phyloP scores from a whole-genome alignment of 2,329 filamentous ascomycete species.

The Cladosporium halotolerans region DNA sequence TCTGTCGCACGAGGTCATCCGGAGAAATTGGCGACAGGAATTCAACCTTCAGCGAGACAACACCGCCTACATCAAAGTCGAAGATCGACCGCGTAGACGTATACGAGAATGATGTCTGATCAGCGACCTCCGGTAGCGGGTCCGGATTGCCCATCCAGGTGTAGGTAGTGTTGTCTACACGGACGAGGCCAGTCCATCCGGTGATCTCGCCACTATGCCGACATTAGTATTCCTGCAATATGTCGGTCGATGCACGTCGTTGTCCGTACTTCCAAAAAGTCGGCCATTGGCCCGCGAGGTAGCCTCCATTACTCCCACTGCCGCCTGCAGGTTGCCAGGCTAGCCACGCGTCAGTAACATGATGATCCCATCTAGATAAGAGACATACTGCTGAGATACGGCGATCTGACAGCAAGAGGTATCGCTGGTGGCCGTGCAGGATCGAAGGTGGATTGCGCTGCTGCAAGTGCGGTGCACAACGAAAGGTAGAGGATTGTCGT shows the following conservation, averaged over 20 bases:
- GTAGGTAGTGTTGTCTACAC: slow-evolving; percentile 58
- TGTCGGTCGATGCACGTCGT: no score
- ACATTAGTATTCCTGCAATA: background rate
- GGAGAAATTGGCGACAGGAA: slow-evolving; percentile 67
- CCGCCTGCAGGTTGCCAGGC: slow-evolving; percentile 42
- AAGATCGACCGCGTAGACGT: slow-evolving; percentile 68
- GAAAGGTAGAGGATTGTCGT: slow-evolving; percentile 10
- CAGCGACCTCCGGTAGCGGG: slow-evolving; percentile 41
- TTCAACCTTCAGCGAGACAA: slow-evolving; percentile 59
- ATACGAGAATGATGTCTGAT: slow-evolving; percentile 60
- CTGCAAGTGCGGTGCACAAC: slow-evolving; percentile 12
- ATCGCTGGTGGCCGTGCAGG: slow-evolving; percentile 62
- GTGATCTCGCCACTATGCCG: slow-evolving; percentile 41
- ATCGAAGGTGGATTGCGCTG: slow-evolving; percentile 49
- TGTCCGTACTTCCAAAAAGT: slow-evolving; percentile 48
- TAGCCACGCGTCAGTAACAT: background rate
- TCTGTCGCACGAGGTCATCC: slow-evolving; percentile 60
- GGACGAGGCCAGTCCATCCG: slow-evolving; percentile 64
- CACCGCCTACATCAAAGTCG: slow-evolving; percentile 56
- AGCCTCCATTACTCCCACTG: slow-evolving; percentile 57
- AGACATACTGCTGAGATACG: slow-evolving; percentile 57
- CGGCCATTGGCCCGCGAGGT: slow-evolving; percentile 64
- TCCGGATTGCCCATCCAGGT: slow-evolving; percentile 61
- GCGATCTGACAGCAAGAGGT: slow-evolving; percentile 67
- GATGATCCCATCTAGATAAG: no score